Conservation (phyloP, 1,284 basidiomycete genomes). For the Heimioporus punctisporus region DNA sequence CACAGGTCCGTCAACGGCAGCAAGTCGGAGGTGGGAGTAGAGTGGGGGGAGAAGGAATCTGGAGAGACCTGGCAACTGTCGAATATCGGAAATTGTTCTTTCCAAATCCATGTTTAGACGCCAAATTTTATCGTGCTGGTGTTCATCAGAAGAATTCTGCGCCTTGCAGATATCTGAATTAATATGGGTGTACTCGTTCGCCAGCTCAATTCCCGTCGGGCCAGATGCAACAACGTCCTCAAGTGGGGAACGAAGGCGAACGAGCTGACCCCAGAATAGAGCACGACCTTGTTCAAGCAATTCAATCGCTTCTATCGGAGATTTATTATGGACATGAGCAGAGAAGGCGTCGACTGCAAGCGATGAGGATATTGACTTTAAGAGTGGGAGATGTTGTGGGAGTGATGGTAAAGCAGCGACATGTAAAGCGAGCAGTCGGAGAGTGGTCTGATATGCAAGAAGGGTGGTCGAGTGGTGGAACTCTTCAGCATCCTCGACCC, state of each 20-base stretch:
- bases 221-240: neutral
- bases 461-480: neutral
- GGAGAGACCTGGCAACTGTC: neutral
- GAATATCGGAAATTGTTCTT: neutral
- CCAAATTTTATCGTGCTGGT: neutral
- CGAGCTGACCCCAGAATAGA: neutral
- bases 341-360: neutral
- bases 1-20: conserved; percentile 31
- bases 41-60: no score
- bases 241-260: neutral
- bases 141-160: neutral
- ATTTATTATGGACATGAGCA: neutral
- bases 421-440: neutral
- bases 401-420: neutral
- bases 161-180: neutral
- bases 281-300: neutral
- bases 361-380: neutral
- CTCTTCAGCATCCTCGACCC: neutral
- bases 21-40: conserved; percentile 3
- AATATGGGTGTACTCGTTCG: neutral
- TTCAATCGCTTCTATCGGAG: neutral
- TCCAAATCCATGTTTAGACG: neutral
- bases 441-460: neutral
- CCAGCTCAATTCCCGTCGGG: neutral
- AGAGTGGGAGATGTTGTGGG: neutral